Evolutionary conservation across 2,329 filamentous ascomycete genomes (phyloP), one percentile per base, ranked within the genome.

Genomic region (Dothiorella sarmentorum): DNA sequence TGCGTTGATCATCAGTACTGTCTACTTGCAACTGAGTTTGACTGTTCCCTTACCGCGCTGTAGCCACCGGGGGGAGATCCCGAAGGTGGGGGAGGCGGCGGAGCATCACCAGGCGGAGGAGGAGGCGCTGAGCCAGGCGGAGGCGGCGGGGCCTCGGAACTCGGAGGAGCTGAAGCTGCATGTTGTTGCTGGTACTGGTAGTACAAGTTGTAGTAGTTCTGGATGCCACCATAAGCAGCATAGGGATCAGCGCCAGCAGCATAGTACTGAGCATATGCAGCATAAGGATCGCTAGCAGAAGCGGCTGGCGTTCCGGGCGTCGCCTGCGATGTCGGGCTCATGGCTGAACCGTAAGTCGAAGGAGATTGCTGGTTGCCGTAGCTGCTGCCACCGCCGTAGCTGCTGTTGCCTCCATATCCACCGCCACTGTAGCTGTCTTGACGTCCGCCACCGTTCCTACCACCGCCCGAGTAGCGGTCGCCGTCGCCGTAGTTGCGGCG

Each of bases 191-290:
- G 63, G 26, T 73, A 71, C 52, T 69, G 63, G 24, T 67, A 65
- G 45, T 69, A 72, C 60, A 63, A 63, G 47, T 66, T 65, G 49
- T 68, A 60, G 56, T 75, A 74, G 10, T 62, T 64, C 15, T 71
- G 64, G 49, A 72, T 97, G 57, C 93, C 93, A 62, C 93, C 93
- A 66, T 94, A 97, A 7, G 89, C 86, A 40, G 91, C 91, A 71
- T 97, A 97, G 0, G 92, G 93, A 68, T 97, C 91, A 62, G 83
- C 78, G 57, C 80, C 76, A 62, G 80, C 81, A 58, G 70, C 69
- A 62, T 92, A 93, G 73, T 95, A 94, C 71, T 91, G 88, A 2
- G 89, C 87, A 71, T 95, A 95, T 68, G 93, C 89, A 17, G 88
- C 85, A 55, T 85, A 85, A 71, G 94, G 94, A 66, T 95, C 89